phyloP scores from a whole-genome alignment of 257 asterid genomes.

The Coffea eugenioides region DNA sequence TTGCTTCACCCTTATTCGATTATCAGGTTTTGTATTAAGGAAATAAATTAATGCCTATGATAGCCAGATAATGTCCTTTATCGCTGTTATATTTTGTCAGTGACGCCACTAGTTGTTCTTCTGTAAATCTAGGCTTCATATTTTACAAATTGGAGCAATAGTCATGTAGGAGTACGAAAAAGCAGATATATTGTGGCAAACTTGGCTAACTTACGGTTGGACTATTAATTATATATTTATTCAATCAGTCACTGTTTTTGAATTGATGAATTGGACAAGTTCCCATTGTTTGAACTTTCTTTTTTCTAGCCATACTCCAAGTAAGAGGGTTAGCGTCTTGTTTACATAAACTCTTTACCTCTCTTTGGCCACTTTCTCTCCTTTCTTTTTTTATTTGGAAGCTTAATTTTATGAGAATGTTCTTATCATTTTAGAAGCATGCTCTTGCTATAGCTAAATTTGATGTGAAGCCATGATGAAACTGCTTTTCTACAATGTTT shows the following conservation, averaged over 20 bases:
- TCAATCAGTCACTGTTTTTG: not conserved
- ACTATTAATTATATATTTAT: not conserved
- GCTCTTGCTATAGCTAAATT: not conserved
- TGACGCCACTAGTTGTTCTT: not conserved
- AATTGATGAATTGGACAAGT: not conserved
- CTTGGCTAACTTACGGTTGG: not conserved
- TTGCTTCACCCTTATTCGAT: not conserved
- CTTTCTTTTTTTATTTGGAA: too few species aligned
- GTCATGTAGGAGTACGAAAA: not conserved
- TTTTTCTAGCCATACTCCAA: not conserved
- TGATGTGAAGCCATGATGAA: not conserved
- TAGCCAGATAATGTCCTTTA: not conserved
- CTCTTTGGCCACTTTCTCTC: too few species aligned
- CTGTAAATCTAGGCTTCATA: not conserved
- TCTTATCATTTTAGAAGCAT: not conserved
- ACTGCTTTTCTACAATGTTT: not conserved
- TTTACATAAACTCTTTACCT: not conserved
- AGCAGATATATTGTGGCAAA: not conserved
- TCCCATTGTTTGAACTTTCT: not conserved
- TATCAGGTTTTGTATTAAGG: not conserved
- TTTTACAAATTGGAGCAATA: not conserved
- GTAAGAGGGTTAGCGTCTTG: not conserved
- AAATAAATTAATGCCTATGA: not conserved
- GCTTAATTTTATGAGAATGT: too few species aligned
- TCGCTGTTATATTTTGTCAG: not conserved